These are phyloP conservation scores for Saturnispora besseyi DNA, from an alignment of 805 yeast species.

Conservation along the genomic window DNA sequence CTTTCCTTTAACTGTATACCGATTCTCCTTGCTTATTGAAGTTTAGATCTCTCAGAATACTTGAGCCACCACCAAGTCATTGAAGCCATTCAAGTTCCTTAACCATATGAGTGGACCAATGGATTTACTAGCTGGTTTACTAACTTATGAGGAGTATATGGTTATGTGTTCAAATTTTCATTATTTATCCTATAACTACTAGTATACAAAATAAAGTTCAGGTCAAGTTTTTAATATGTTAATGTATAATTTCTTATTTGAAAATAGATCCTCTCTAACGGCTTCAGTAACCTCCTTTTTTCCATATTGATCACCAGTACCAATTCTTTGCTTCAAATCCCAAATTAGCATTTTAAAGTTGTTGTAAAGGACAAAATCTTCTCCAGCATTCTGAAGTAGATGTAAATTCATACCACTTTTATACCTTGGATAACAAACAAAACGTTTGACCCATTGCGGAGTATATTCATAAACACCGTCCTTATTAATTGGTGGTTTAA, in stretches of 20 bases:
- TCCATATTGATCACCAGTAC: neutral
- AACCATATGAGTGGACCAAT: no score
- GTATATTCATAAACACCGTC: constrained; percentile 14
- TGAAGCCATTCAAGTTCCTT: no score
- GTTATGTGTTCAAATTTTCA: no score
- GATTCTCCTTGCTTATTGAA: no score
- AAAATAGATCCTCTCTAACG: constrained; percentile 21
- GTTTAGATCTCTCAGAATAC: no score
- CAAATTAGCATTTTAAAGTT: constrained; percentile 24
- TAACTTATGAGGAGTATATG: no score
- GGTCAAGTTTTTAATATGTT: constrained; percentile 1
- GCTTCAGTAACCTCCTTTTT: constrained; percentile 15
- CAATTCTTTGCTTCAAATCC: constrained; percentile 23
- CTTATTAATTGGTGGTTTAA: constrained; percentile 14
- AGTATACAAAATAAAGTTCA: neutral
- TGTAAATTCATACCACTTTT: constrained; percentile 37
- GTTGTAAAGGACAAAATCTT: constrained; percentile 22
- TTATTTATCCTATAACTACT: neutral
- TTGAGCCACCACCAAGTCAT: no score
- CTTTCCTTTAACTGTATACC: no score
- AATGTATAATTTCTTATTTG: constrained; percentile 14
- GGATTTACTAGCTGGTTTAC: no score
- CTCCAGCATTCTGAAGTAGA: constrained; percentile 13
- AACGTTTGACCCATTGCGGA: constrained; percentile 31
- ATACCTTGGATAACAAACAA: constrained; percentile 36